A percentile compares a stretch with the other conserved stretches of the same genome.
phyloP scores from a whole-genome alignment of 2,329 filamentous ascomycete species.

The Penicillium sp. region DNA sequence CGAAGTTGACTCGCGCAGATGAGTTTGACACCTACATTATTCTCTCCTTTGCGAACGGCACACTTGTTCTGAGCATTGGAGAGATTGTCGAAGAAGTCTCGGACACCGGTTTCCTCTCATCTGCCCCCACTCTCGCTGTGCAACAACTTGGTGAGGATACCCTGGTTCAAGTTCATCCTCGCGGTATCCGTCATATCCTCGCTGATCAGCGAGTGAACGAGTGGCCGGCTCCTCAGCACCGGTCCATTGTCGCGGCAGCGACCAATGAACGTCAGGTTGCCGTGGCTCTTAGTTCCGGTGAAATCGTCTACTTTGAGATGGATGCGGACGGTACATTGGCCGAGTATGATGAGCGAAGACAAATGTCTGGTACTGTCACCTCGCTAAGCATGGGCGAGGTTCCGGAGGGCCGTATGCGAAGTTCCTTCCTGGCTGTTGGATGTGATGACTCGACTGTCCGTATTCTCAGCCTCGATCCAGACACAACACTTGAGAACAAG shows the following conservation, averaged over 20 bases:
- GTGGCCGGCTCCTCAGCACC: constrained; percentile 88
- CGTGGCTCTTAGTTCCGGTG: constrained; percentile 88
- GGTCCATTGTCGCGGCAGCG: constrained; percentile 89
- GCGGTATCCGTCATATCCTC: constrained; percentile 86
- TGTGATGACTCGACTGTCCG: constrained; percentile 96
- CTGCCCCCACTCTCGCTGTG: constrained; percentile 83
- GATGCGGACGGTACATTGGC: constrained; percentile 84
- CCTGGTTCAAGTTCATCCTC: constrained; percentile 91
- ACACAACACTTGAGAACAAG: constrained; percentile 86
- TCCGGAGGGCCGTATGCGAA: constrained; percentile 81
- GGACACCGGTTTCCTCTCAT: constrained; percentile 86
- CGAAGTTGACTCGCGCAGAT: constrained; percentile 76
- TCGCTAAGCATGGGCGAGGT: constrained; percentile 91
- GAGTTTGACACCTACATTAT: constrained; percentile 92
- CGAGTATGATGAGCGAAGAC: constrained; percentile 91
- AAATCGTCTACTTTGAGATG: constrained; percentile 98
- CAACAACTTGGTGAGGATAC: constrained; percentile 93
- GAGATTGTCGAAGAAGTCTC: constrained; percentile 95
- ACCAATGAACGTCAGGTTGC: constrained; percentile 93
- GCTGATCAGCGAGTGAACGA: constrained; percentile 76
- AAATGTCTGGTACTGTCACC: constrained; percentile 93
- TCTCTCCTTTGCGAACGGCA: constrained; percentile 86
- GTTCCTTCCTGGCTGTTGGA: constrained; percentile 90
- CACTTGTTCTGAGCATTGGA: constrained; percentile 87
- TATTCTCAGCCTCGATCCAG: constrained; percentile 83